Conservation (phyloP, 768 basidiomycete genomes). For the Xanthoconium stramineum region DNA sequence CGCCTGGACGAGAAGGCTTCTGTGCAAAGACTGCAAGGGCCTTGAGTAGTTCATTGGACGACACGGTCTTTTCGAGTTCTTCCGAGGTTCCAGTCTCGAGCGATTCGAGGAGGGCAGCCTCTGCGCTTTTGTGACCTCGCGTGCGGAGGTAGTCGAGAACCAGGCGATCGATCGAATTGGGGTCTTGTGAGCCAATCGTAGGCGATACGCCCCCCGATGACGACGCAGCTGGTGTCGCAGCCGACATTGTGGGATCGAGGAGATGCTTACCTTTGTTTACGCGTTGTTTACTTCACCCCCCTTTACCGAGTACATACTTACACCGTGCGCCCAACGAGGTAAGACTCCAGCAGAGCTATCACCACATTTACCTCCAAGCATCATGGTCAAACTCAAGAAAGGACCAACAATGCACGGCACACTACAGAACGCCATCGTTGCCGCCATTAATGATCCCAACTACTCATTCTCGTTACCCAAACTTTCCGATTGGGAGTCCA, state of each 20-base stretch:
- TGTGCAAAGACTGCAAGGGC: conserved; percentile 65
- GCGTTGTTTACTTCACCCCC: conserved; percentile 5
- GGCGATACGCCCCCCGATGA: conserved; percentile 34
- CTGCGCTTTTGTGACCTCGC: conserved; percentile 45
- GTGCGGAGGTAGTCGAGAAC: conserved; percentile 49
- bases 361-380: neutral
- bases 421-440: conserved; percentile 24
- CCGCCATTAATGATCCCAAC: conserved; percentile 27
- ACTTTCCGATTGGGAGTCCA: conserved; percentile 29
- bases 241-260: conserved; percentile 22
- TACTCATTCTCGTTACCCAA: conserved; percentile 27
- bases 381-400: conserved; percentile 23
- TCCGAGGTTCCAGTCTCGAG: conserved; percentile 33
- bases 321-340: neutral
- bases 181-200: conserved; percentile 28
- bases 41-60: conserved; percentile 53
- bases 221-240: conserved; percentile 32
- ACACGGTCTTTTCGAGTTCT: conserved; percentile 37
- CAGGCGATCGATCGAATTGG: conserved; percentile 36
- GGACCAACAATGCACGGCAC: conserved; percentile 5
- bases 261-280: neutral
- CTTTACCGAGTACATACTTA: neutral
- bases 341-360: no score
- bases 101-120: conserved; percentile 40
- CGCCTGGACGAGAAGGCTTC: conserved; percentile 62